A percentile compares a stretch with the other conserved stretches of the same genome.
These are phyloP conservation scores for Pythium aphanidermatum DNA, from an alignment of 352 stramenopile species.

Conservation along the genomic window DNA sequence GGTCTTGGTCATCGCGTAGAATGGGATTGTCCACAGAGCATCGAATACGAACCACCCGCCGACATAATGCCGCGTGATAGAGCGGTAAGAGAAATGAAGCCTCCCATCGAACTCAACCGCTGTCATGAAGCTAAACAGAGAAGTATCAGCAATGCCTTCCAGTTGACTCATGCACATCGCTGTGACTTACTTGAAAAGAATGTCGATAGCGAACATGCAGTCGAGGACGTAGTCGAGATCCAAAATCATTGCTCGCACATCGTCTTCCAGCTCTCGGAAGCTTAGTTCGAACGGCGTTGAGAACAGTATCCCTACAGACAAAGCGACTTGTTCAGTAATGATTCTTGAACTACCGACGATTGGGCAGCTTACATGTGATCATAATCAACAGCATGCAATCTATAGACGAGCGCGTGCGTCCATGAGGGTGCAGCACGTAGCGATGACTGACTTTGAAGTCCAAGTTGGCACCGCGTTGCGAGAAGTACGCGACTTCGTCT, in stretches of 20 bases:
- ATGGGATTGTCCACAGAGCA: constrained; percentile 59
- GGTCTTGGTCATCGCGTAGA: constrained; percentile 35
- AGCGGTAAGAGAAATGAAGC: constrained; percentile 52
- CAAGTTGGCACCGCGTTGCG: constrained; percentile 30
- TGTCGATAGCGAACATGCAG: constrained; percentile 55
- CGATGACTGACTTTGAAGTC: constrained; percentile 44
- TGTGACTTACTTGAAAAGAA: constrained; percentile 57
- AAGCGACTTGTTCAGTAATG: background rate
- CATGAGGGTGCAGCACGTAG: constrained; percentile 62
- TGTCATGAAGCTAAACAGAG: constrained; percentile 53
- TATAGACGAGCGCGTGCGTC: constrained; percentile 44
- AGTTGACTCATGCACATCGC: background rate
- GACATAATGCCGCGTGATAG: constrained; percentile 50
- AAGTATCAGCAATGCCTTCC: background rate
- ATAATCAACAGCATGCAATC: constrained; percentile 48
- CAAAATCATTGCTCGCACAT: constrained; percentile 31
- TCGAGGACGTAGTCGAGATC: constrained; percentile 61
- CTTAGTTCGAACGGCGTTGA: constrained; percentile 66
- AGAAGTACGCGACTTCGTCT: constrained; percentile 65
- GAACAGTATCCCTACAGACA: constrained; percentile 43
- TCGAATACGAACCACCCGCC: constrained; percentile 53
- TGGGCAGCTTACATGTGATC: constrained; percentile 47
- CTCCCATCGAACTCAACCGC: constrained; percentile 66
- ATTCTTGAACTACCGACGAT: background rate
- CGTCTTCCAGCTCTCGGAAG: constrained; percentile 34